Percentiles rank a stretch among this genome's conserved stretches.
Evolutionary conservation across 495 filamentous ascomycete species (phyloP).

Genomic region (Aspergillus coremiiformis): DNA sequence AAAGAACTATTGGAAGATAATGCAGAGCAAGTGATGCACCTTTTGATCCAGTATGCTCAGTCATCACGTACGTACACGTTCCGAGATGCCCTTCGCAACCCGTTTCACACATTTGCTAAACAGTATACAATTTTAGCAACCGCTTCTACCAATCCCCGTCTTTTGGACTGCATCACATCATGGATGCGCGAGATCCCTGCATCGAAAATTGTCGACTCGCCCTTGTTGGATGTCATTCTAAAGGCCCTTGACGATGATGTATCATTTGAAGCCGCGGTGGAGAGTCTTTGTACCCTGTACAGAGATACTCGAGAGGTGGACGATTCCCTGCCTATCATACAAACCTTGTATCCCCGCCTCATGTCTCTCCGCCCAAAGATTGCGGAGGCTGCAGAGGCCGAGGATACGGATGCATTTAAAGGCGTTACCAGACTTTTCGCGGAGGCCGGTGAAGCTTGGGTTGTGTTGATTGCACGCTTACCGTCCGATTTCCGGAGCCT

Average conservation of each 20-base stretch:
- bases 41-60: slow-evolving; percentile 81
- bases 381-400: slow-evolving; percentile 60
- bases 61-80: slow-evolving; percentile 64
- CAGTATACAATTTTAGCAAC: slow-evolving; percentile 27
- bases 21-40: slow-evolving; percentile 71
- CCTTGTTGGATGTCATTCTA: slow-evolving; percentile 73
- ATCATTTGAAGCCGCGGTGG: slow-evolving; percentile 84
- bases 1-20: slow-evolving; percentile 85
- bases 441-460: slow-evolving; percentile 92
- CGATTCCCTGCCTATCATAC: slow-evolving; percentile 74
- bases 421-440: slow-evolving; percentile 83
- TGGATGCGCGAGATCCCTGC: slow-evolving; percentile 92
- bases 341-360: slow-evolving; percentile 75
- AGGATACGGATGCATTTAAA: slow-evolving; percentile 82
- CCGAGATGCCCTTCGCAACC: not conserved
- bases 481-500: slow-evolving; percentile 75
- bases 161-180: slow-evolving; percentile 91
- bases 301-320: slow-evolving; percentile 84
- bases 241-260: slow-evolving; percentile 63
- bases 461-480: slow-evolving; percentile 76
- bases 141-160: slow-evolving; percentile 78
- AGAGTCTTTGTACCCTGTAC: slow-evolving; percentile 86
- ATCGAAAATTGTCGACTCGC: slow-evolving; percentile 73
- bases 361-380: slow-evolving; percentile 76
- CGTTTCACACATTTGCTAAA: not conserved